Evolutionary conservation across 1,139 yeast species (phyloP), one percentile per base, ranked within the genome.

Genomic region (Candida freyschussii): DNA sequence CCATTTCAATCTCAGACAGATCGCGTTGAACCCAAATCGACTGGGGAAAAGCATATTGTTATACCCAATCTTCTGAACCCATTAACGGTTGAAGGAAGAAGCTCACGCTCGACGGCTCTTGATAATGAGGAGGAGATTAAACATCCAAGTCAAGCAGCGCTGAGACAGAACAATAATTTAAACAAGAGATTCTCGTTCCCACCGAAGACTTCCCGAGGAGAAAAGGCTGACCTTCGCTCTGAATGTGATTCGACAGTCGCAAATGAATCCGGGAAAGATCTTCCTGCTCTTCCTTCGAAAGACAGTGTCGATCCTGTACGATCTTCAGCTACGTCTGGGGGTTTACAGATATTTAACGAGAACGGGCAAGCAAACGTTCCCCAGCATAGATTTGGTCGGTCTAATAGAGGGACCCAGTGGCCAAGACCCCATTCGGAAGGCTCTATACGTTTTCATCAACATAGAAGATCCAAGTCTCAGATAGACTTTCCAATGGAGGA

Each of bases 121-220:
- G 55, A 50, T 24, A 49, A 47, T 22, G 53, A 50, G 24, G 17
- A 25, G 7, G 53, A 42, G 20, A 46, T 51, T 16, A 16, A 30
- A 8, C 41, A 48, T 19, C 55, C 55, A 34, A 49, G 54, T 26
- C 36, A 37, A 3, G 48, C 46, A 6, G 54, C 54, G 2, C 40
- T 35, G 30, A 30, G 26, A 21, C 45, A 30, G 25, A 41, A 50
- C 24, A 50, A 50, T 22, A 27, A 34, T 13, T 33, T 51, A 15
- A 47, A 51, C 30, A 38, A 34, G 27, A 31, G 29, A 7, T 51
- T 49, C 32, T 39, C 50, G 5, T 49, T 48, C 34, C 54, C 55
- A 13, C 40, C 44, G 26, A 35, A 17, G 14, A 11, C 5, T 5
- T 16, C 13, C n/a, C 29, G 26, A 13, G 18, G 17, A 16, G 10